Evolutionary conservation across 805 yeast genomes (phyloP), one percentile per base, ranked within the genome.

Genomic region (Ogataea corticis): DNA sequence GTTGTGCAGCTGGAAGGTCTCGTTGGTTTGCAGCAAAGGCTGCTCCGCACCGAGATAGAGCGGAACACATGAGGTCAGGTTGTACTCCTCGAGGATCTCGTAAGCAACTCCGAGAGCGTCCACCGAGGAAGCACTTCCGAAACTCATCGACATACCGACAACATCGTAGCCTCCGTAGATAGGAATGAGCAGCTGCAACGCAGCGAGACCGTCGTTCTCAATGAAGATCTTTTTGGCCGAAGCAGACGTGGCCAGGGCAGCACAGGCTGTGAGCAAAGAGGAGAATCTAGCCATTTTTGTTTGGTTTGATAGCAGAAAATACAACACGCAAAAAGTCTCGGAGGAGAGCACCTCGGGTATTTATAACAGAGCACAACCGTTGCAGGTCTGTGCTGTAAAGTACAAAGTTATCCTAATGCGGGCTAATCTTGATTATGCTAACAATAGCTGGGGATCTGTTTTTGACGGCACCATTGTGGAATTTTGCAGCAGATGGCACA

Each of bases 151-250:
- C 17, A 69, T 29, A 43, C 76, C 76, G 10, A 70, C 63, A 21
- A 71, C 61, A 33, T 70, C 73, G 47, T 62, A 61, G 12, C 72
- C 76, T 10, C 67, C 71, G 29, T 63, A 56, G 19, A 70, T 45
- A 16, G 75, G 74, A 49, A 70, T 59, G 38, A 70, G 50, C 4
- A 69, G 52, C 31, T 69, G 66, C 52, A 66, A 55, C 37, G 71
- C 63, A n/a, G 66, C 60, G 18, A 68, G 56, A 27, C 72, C 73
- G 54, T 71, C 76, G 52, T 71, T 70, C 40, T 71, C 76, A 46
- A 70, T 67, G 52, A 71, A 70, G 46, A 68, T 62, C 51, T 66
- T 69, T 54, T 63, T 66, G 17, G 67, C 41, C 11, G 37, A 19
- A 13, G 30, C 50, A 14, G 33, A 7, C 10, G 42, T 15, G 11